Base-by-base conservation (phyloP, 768 basidiomycete genomes). In the Mycena kentingensis region DNA sequence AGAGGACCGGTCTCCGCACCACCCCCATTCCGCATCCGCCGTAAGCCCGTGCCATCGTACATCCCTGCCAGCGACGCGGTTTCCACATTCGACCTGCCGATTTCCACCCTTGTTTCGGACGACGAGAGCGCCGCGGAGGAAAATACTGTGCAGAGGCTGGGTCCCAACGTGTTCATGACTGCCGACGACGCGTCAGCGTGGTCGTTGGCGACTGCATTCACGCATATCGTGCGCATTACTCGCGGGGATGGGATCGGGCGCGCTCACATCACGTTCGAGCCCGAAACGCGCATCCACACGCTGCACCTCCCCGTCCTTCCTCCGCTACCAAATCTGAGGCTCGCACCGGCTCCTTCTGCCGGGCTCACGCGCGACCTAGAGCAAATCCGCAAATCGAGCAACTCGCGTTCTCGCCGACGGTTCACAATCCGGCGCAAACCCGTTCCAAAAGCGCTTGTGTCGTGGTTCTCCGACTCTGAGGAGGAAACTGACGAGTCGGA, bases 161-260 rank as follows among this genome's bases (percentile, higher is more conserved):
- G 56, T 2, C 52, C 56, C 12, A 51, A 57, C 37, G 47, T 52
- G 11, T 57, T 52, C 44, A 49, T 57, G 10, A 52, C 52, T 2
- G 45, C 52, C 38, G 44, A 57, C 37, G 43, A 50, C 12, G 41
- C 6, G 22, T 18, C 43, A 3, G 18, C 32, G 1, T 43, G 24
- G 2, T 28, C 48, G 25, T 38, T 58, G 1, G 18, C 52, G 4
- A 24, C 48, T 0, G 56, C 56, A 3, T 58, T 58, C 34, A 58
- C 52, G 8, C 56, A 58, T 22, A 13, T 58, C 32, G 41, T 58
- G 13, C 51, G 43, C 2, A n/a, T 58, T 15, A 16, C 18, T 4
- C 26, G 36, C 29, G 56, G 47, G 8, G 35, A 41, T 22, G 10
- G 32, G n/a, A 32, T 36, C 26, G 37, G 36, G 8, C 26, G 38